Evolutionary conservation across 2,329 filamentous ascomycete genomes (phyloP).

Genomic region (Curvularia verruculosa): DNA sequence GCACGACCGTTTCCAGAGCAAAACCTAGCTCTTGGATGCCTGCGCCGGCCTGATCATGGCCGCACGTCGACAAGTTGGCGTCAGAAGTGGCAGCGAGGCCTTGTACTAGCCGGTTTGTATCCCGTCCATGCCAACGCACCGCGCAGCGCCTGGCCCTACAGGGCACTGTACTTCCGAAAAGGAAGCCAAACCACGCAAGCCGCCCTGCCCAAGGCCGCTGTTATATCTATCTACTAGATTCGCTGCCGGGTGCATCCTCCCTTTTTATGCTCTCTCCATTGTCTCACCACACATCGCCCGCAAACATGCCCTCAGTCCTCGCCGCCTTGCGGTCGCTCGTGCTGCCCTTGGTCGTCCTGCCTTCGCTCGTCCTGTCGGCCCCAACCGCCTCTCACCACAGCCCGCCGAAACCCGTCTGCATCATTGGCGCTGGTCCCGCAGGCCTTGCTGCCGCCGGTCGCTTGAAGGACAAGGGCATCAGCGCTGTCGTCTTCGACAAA

Average conservation of each 20-base stretch:
- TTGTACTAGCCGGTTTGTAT: constrained; percentile 27
- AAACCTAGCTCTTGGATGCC: constrained; percentile 27
- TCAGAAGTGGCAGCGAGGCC: constrained; percentile 32
- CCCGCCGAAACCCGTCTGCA: constrained; percentile 43
- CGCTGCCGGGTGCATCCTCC: constrained; percentile 28
- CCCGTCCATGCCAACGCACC: constrained; percentile 43
- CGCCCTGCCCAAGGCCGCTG: constrained; percentile 12
- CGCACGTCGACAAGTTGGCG: constrained; percentile 32
- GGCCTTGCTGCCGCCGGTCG: constrained; percentile 44
- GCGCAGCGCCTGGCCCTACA: constrained; percentile 41
- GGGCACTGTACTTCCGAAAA: constrained; percentile 10
- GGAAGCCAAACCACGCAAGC: constrained; percentile 17
- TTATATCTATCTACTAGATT: constrained; percentile 27
- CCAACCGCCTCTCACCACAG: constrained; percentile 30
- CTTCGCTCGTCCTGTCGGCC: constrained; percentile 34
- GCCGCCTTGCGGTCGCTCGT: constrained; percentile 30
- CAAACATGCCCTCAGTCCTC: neutral
- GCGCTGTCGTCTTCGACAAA: constrained; percentile 47
- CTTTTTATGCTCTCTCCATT: constrained; percentile 16
- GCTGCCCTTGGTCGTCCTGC: constrained; percentile 29
- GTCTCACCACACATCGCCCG: neutral
- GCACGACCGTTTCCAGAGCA: constrained; percentile 30
- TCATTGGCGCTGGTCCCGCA: constrained; percentile 48
- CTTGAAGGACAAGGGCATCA: constrained; percentile 44
- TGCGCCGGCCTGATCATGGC: constrained; percentile 29